phyloP scores from a whole-genome alignment of 2,329 filamentous ascomycete species.

The Cryphonectria parasitica region DNA sequence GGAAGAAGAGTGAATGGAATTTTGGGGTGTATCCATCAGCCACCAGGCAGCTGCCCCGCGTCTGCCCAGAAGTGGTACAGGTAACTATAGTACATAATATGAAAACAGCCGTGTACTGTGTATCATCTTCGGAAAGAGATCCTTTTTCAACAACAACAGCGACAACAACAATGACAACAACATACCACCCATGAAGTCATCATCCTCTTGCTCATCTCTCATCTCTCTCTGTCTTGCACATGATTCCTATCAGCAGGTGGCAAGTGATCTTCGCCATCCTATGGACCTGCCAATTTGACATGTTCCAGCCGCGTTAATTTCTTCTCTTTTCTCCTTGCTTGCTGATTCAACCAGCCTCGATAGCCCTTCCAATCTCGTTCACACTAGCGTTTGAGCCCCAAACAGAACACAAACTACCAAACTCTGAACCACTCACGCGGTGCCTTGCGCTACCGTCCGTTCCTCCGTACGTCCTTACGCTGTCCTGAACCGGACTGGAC shows the following conservation, averaged over 20 bases:
- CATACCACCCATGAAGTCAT: neutral
- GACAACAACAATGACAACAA: neutral
- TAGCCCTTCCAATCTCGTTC: neutral
- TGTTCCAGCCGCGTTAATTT: neutral
- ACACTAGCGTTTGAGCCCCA: neutral
- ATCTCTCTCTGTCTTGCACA: neutral
- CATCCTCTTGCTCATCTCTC: neutral
- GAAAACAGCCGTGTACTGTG: neutral
- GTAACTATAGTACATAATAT: neutral
- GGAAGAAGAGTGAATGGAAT: neutral
- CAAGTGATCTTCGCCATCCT: neutral
- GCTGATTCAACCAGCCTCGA: neutral
- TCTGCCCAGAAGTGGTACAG: neutral
- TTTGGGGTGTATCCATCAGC: constrained; percentile 1
- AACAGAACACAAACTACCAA: neutral
- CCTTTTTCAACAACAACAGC: neutral
- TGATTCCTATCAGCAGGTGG: neutral
- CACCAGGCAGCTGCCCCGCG: constrained; percentile 2
- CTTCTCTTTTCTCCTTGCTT: neutral
- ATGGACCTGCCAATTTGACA: neutral
- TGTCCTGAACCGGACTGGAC: no score
- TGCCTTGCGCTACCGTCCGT: neutral
- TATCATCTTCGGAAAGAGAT: neutral
- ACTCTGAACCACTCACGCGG: neutral
- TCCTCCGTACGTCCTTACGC: no score